A percentile compares a stretch with the other conserved stretches of the same genome.
Conservation (phyloP, 2,329 filamentous ascomycete species). For the Venturia asperata region DNA sequence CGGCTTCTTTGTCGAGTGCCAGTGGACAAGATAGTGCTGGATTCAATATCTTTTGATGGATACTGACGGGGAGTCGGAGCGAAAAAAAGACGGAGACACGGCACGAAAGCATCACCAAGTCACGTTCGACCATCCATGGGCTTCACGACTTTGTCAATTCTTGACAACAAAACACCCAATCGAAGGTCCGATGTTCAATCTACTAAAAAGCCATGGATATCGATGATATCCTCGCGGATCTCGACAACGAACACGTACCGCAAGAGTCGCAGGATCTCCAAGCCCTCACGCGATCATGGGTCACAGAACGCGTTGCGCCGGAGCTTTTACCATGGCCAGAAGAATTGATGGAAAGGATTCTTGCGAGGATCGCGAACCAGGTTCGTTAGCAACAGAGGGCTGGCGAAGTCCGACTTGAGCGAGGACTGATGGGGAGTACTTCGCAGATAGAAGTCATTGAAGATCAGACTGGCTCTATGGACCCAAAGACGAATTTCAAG, state of each 20-base stretch:
- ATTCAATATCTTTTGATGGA: no score
- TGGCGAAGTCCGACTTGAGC: not conserved
- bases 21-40: no score
- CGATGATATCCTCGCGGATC: constrained; percentile 46
- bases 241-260: constrained; percentile 40
- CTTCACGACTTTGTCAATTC: not conserved
- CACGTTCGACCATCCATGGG: not conserved
- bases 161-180: not conserved
- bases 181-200: not conserved
- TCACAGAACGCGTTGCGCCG: constrained; percentile 82
- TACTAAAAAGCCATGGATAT: constrained; percentile 37
- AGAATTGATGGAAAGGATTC: constrained; percentile 73
- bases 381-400: constrained; percentile 24
- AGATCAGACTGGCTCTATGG: constrained; percentile 70
- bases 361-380: constrained; percentile 46
- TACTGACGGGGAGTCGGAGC: not conserved
- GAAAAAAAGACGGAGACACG: not conserved
- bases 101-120: not conserved
- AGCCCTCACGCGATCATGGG: constrained; percentile 82
- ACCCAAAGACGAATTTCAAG: constrained; percentile 83
- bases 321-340: constrained; percentile 77
- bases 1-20: not conserved
- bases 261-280: constrained; percentile 70
- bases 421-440: not conserved
- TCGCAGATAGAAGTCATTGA: constrained; percentile 44